A percentile compares a stretch with the other conserved stretches of the same genome.
Conservation (phyloP, 306 rosid genomes). For the Dryas octopetala region DNA sequence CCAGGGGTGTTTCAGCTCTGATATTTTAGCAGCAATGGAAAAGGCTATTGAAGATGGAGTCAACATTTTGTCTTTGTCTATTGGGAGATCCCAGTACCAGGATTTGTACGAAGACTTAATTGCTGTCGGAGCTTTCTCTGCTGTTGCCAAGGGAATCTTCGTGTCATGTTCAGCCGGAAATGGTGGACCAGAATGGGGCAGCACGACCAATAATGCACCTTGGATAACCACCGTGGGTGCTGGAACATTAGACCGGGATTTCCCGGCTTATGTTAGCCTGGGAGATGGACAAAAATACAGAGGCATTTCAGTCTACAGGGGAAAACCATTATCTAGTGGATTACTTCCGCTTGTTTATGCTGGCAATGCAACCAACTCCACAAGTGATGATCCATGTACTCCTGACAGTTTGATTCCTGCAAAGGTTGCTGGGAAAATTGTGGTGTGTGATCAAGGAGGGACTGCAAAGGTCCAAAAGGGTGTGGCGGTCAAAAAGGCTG, state of each 20-base stretch:
- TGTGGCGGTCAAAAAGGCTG: conserved; percentile 52
- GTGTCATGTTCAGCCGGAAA: conserved; percentile 77
- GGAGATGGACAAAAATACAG: conserved; percentile 57
- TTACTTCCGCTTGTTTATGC: conserved; percentile 56
- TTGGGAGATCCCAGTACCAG: conserved; percentile 36
- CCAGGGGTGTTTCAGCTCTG: conserved; percentile 49
- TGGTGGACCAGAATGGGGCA: conserved; percentile 40
- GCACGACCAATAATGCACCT: conserved; percentile 51
- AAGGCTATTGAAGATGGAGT: conserved; percentile 67
- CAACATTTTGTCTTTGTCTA: conserved; percentile 61
- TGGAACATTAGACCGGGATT: conserved; percentile 76
- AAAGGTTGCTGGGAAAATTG: conserved; percentile 63
- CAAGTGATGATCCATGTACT: conserved; percentile 31
- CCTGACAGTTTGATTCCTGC: conserved; percentile 36
- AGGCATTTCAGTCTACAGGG: conserved; percentile 54
- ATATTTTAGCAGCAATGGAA: conserved; percentile 65
- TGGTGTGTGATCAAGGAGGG: conserved; percentile 61
- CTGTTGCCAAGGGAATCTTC: conserved; percentile 52
- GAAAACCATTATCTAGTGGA: conserved; percentile 36
- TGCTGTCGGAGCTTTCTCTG: conserved; percentile 65
- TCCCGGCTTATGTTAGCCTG: conserved; percentile 52
- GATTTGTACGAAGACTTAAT: conserved; percentile 45
- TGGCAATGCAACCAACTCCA: conserved; percentile 31
- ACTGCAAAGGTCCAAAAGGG: conserved; percentile 40
- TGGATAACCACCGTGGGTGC: conserved; percentile 73